Evolutionary conservation across 169 alveolate species (phyloP).

Genomic region (Plasmodium vinckei): DNA sequence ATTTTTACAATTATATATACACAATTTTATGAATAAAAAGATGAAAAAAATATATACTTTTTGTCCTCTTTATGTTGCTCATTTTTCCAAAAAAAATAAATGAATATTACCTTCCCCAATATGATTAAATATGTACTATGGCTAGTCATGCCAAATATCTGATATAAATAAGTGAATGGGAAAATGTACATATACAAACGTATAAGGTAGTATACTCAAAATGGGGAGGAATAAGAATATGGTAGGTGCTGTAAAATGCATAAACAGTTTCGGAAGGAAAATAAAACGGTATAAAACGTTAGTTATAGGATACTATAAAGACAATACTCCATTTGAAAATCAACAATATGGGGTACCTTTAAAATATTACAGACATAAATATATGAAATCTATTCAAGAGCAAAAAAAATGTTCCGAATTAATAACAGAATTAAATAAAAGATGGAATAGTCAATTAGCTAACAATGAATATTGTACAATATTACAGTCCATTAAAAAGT

Average conservation of each 20-base stretch:
- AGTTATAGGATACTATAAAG: slow-evolving; percentile 10
- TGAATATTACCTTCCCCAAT: too few species aligned
- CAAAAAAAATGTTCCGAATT: slow-evolving; percentile 35
- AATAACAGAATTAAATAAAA: slow-evolving; percentile 11
- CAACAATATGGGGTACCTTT: not conserved
- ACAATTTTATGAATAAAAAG: too few species aligned
- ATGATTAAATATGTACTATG: too few species aligned
- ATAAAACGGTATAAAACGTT: not conserved
- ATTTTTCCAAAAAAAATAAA: not conserved
- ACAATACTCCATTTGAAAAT: not conserved
- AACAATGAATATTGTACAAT: not conserved
- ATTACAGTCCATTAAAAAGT: slow-evolving; percentile 13
- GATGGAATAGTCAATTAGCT: too few species aligned
- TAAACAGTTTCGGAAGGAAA: slow-evolving; percentile 18
- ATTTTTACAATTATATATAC: too few species aligned
- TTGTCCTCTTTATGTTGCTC: not conserved
- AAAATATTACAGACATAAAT: slow-evolving; percentile 9
- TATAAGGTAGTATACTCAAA: not conserved
- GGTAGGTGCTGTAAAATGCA: not conserved
- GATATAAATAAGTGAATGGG: too few species aligned
- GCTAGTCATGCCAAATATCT: too few species aligned
- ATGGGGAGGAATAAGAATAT: slow-evolving; percentile 4
- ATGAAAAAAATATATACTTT: too few species aligned
- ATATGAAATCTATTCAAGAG: slow-evolving; percentile 19
- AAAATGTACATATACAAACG: too few species aligned